Conservation (phyloP, 495 filamentous ascomycete species). For the Neurospora sp. region DNA sequence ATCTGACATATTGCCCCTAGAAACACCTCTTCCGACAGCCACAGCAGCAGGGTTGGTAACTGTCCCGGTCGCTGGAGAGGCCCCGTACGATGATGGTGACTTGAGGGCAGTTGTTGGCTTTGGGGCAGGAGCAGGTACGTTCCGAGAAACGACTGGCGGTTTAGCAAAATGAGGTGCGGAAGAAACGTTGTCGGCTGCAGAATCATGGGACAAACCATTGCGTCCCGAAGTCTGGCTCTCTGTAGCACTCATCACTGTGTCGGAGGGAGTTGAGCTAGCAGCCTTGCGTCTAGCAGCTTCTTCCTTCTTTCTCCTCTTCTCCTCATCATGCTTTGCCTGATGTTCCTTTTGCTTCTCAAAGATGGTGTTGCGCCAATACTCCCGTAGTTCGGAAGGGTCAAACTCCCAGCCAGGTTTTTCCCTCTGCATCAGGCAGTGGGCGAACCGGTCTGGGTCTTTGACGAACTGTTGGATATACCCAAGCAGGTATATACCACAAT, state of each 20-base stretch:
- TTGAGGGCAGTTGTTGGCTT: neutral
- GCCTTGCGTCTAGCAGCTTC: neutral
- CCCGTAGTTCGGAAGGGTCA: conserved; percentile 24
- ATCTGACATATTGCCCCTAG: neutral
- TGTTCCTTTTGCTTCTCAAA: conserved; percentile 25
- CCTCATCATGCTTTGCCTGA: conserved; percentile 15
- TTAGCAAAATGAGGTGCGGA: neutral
- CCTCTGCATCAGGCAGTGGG: conserved; percentile 23
- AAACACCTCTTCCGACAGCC: neutral
- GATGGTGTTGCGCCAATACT: conserved; percentile 27
- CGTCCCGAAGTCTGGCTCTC: neutral
- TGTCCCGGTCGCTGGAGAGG: neutral
- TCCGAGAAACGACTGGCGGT: neutral
- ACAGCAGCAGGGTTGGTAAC: neutral
- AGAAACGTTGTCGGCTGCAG: neutral
- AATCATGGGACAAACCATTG: neutral
- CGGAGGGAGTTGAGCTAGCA: neutral
- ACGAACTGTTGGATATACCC: conserved; percentile 78
- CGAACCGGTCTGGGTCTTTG: conserved; percentile 54
- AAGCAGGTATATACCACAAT: conserved; percentile 81
- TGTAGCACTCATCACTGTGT: neutral
- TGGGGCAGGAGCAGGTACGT: neutral
- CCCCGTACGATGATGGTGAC: neutral
- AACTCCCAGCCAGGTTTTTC: conserved; percentile 26
- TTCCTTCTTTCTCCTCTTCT: conserved; percentile 13